Percentiles rank a stretch among this genome's conserved stretches.
Evolutionary conservation across 768 basidiomycete species (phyloP).

Genomic region (Naganishia vaughanmartiniae): DNA sequence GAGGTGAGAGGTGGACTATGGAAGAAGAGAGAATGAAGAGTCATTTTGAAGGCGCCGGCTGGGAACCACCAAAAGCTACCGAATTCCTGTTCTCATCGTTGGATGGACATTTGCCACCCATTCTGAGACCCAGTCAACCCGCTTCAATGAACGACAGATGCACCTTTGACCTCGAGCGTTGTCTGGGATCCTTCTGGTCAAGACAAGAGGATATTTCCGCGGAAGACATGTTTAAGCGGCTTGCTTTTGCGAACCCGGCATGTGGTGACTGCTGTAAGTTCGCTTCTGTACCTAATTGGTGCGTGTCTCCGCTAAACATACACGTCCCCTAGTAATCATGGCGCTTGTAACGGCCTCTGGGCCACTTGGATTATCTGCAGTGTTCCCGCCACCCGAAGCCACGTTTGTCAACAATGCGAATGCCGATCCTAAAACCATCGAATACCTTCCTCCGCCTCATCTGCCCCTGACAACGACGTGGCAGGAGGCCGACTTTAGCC

Average conservation of each 20-base stretch:
- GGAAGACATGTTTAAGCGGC: conserved; percentile 47
- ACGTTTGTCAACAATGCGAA: conserved; percentile 29
- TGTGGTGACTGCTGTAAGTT: conserved; percentile 51
- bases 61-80: conserved; percentile 46
- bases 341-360: conserved; percentile 47
- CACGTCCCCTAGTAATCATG: conserved; percentile 37
- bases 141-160: conserved; percentile 32
- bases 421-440: conserved; percentile 11
- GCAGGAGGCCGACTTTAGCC: conserved; percentile 49
- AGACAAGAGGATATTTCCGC: conserved; percentile 34
- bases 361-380: conserved; percentile 45
- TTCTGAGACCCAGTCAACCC: conserved; percentile 32
- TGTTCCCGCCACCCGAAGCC: conserved; percentile 44
- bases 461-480: conserved; percentile 47
- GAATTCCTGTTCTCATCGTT: conserved; percentile 47
- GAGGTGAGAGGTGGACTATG: conserved; percentile 44
- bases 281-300: background rate
- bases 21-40: conserved; percentile 38
- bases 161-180: conserved; percentile 43
- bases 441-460: conserved; percentile 46
- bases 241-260: conserved; percentile 48
- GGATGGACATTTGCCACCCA: conserved; percentile 48
- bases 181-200: conserved; percentile 49
- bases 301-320: background rate
- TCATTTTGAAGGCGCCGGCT: conserved; percentile 38